phyloP scores from a whole-genome alignment of 1,284 basidiomycete species.

The Cryptococcus sp. region DNA sequence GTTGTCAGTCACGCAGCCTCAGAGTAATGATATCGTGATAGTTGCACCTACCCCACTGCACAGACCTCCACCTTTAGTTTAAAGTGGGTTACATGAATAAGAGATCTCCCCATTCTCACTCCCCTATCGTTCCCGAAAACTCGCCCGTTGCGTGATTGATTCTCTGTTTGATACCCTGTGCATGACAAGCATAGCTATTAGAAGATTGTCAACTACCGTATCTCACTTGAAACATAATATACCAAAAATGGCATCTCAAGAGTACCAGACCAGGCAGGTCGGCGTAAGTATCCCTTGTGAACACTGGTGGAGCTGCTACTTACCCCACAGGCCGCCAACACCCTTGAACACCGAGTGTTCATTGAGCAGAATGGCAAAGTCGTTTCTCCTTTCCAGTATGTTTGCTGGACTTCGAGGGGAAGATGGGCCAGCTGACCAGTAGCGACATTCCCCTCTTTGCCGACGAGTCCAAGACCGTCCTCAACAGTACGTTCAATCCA shows the following conservation, averaged over 20 bases:
- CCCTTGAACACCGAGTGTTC: conserved; percentile 91
- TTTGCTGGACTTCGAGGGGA: conserved; percentile 1
- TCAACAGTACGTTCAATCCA: conserved; percentile 60
- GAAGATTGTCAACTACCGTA: conserved; percentile 15
- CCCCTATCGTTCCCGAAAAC: not conserved
- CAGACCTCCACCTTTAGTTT: too few species aligned
- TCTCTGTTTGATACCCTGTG: not conserved
- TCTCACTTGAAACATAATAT: not conserved
- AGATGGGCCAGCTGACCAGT: conserved; percentile 2
- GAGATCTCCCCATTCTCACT: not conserved
- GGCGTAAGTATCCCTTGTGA: conserved; percentile 22
- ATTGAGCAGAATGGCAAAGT: conserved; percentile 83
- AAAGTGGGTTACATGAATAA: too few species aligned
- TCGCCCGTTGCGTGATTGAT: not conserved
- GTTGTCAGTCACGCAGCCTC: too few species aligned
- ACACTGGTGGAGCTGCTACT: not conserved
- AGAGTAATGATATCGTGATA: too few species aligned
- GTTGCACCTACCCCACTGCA: too few species aligned
- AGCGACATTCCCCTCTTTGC: conserved; percentile 91
- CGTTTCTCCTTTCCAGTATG: conserved; percentile 79
- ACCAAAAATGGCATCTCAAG: conserved; percentile 6
- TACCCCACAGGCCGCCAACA: conserved; percentile 64
- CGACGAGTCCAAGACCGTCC: conserved; percentile 84
- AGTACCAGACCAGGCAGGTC: conserved; percentile 32
- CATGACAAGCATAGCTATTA: conserved; percentile 20